Base-by-base conservation (phyloP, 805 yeast species). In the Candida ulmi region DNA sequence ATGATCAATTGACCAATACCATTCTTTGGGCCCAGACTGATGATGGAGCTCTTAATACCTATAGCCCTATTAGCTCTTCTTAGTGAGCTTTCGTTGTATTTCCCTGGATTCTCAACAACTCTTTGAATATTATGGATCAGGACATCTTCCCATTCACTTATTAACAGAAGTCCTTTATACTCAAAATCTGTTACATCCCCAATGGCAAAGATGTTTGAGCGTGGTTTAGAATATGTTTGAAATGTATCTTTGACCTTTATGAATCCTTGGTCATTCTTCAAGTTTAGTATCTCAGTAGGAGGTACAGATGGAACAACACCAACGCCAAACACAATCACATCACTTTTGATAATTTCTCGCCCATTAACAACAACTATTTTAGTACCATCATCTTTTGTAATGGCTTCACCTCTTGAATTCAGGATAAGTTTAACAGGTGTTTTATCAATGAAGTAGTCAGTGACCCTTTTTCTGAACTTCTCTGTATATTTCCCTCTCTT, bases 101-200 rank as follows among this genome's bases (percentile, higher is more conserved):
- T 13, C 15, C 9, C 17, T 17, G 12, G 16, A 8, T 13, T 31
- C 8, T 27, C 23, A 4, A 40, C 13, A 16, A 38, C 19, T 7
- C 2, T 15, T 8, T 15, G 11, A 2, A 58, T 34, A 33, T 58
- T 60, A 11, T 40, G 17, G 7, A 35, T 40, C 12, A 55, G 11
- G 7, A 40, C 41, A 3, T 34, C 28, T 8, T 44, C 21, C 49
- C 51, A 46, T 8, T 41, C 30, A 1, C 46, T 37, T 26, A 42
- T 35, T 12, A 11, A 36, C 2, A 21, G 8, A 9, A 56, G 15
- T 6, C 57, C 48, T 39, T 55, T 58, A 21, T 39, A 42, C 3
- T 41, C 39, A 35, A 41, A 45, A 40, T 50, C 47, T 17, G 42
- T 45, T 8, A 53, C 51, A 41, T 61, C 65, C 5, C 66, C 65